Percentiles rank a stretch among this genome's conserved stretches.
phyloP scores from a whole-genome alignment of 208 protist species.

The Trypanosoma grayi region DNA sequence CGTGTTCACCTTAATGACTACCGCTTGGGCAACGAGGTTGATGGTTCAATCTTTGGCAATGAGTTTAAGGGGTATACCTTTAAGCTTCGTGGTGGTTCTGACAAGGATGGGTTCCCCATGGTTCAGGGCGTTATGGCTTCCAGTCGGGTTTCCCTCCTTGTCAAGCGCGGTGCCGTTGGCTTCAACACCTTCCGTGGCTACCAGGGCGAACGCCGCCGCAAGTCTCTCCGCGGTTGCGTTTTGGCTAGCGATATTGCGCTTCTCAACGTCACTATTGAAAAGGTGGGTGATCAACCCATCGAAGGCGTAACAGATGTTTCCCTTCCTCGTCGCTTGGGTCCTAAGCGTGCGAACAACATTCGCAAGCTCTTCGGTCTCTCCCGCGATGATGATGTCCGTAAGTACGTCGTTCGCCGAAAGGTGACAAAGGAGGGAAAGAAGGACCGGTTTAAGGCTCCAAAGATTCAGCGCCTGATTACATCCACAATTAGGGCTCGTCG shows the following conservation, averaged over 20 bases:
- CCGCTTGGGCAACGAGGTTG: conserved; percentile 53
- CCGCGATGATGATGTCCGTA: conserved; percentile 96
- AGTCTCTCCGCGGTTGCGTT: conserved; percentile 99
- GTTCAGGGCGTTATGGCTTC: conserved; percentile 97
- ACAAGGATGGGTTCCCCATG: conserved; percentile 99
- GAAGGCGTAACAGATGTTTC: conserved; percentile 97
- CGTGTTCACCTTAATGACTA: conserved; percentile 82
- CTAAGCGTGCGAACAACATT: conserved; percentile 99
- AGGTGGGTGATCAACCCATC: conserved; percentile 95
- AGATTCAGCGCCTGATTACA: conserved; percentile 99
- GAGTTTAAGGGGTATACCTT: conserved; percentile 96
- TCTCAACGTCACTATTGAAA: conserved; percentile 97
- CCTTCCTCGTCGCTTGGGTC: conserved; percentile 95
- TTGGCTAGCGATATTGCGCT: conserved; percentile 95
- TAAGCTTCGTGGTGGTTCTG: conserved; percentile 98
- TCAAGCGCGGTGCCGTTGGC: conserved; percentile 91
- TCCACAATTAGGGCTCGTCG: conserved; percentile 77
- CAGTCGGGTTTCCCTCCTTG: conserved; percentile 97
- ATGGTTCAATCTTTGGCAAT: conserved; percentile 26
- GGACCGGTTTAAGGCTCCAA: conserved; percentile 96
- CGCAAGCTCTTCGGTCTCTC: conserved; percentile 98
- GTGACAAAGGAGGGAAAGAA: conserved; percentile 94
- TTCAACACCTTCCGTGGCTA: conserved; percentile 91
- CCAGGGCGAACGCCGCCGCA: conserved; percentile 97
- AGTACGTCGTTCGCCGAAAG: conserved; percentile 96